Evolutionary conservation across 768 basidiomycete species (phyloP).

Genomic region (Psilocybe cubensis): DNA sequence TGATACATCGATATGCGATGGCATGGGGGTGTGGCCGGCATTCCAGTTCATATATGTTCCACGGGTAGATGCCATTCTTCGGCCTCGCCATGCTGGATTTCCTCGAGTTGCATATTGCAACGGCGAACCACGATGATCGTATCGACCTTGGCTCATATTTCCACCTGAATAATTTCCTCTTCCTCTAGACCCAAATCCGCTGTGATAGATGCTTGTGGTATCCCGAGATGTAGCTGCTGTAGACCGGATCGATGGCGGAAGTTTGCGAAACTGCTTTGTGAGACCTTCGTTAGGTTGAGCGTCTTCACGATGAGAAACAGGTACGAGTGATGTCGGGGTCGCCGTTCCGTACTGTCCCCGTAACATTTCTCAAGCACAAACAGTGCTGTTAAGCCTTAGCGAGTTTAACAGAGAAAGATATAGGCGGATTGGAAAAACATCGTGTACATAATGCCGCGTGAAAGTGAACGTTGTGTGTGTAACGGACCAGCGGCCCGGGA

Average conservation of each 20-base stretch:
- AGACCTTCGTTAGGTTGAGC: conserved; percentile 19
- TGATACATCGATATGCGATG: not conserved
- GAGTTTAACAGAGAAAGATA: not conserved
- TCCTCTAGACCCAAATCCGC: conserved; percentile 13
- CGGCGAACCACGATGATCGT: not conserved
- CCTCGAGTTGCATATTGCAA: conserved; percentile 9
- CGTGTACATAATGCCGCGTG: not conserved
- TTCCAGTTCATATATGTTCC: not conserved
- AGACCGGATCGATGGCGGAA: conserved; percentile 11
- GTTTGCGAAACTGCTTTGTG: conserved; percentile 6
- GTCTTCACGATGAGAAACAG: conserved; percentile 18
- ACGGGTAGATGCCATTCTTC: not conserved
- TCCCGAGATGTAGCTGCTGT: not conserved
- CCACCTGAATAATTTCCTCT: conserved; percentile 6
- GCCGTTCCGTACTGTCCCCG: conserved; percentile 17
- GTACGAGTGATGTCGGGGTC: conserved; percentile 11
- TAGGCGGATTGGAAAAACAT: not conserved
- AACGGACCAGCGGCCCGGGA: not conserved
- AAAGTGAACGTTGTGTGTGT: not conserved
- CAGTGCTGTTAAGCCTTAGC: not conserved
- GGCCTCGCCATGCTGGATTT: conserved; percentile 9
- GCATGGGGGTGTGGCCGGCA: not conserved
- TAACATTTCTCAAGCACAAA: conserved; percentile 3
- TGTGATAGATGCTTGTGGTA: not conserved
- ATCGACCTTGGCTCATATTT: not conserved